phyloP scores from a whole-genome alignment of 139 green algal species.

The Asterochloris sp. region DNA sequence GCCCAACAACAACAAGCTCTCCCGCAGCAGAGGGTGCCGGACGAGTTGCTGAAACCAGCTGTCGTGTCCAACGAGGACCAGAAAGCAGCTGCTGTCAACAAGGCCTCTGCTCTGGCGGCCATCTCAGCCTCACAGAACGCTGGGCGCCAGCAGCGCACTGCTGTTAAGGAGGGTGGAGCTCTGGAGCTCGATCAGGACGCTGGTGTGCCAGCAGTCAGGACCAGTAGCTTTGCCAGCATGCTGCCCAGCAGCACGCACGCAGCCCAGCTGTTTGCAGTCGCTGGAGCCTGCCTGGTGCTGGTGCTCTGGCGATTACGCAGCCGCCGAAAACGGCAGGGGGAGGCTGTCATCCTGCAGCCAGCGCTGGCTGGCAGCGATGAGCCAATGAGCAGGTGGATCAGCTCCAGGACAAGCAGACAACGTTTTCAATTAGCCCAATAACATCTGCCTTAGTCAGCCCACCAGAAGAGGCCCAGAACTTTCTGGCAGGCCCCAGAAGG shows the following conservation, averaged over 20 bases:
- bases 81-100: background rate
- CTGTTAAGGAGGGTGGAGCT: background rate
- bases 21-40: background rate
- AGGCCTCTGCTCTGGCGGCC: background rate
- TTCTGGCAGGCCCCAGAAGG: no score
- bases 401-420: no score
- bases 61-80: background rate
- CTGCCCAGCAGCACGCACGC: background rate
- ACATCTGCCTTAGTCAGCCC: no score
- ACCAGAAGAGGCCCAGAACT: no score
- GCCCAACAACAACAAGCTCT: background rate
- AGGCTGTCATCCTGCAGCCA: no score
- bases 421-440: no score
- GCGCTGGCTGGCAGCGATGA: no score
- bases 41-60: background rate
- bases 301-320: constrained; percentile 14
- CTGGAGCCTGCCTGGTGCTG: constrained; percentile 14
- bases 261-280: constrained; percentile 23
- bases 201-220: background rate
- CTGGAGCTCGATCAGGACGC: background rate
- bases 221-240: background rate
- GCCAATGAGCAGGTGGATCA: no score
- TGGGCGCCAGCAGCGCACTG: background rate
- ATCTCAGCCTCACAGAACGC: background rate
- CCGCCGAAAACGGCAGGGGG: background rate